Percentiles rank a stretch among this genome's conserved stretches.
These are phyloP conservation scores for Eleusine indica DNA, from an alignment of 176 grass and related monocot genomes.

Conservation along the genomic window DNA sequence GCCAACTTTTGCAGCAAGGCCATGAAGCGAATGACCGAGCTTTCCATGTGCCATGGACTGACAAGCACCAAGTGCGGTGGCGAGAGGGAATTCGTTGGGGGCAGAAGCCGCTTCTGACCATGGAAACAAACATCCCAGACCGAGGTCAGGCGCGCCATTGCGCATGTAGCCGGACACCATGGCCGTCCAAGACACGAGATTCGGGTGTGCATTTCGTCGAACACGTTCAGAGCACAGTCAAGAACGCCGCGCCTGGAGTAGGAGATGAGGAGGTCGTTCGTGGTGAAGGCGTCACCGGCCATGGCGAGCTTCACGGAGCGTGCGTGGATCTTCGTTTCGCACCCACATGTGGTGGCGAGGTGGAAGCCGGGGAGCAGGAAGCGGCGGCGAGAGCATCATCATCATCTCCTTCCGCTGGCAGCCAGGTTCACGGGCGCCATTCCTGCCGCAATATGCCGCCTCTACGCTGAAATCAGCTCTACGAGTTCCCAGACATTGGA, in stretches of 20 bases:
- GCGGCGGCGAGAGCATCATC: too few species aligned
- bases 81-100: conserved; percentile 54
- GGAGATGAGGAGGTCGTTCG: conserved; percentile 47
- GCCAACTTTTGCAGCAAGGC: conserved; percentile 38
- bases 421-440: too few species aligned
- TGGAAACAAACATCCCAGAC: conserved; percentile 25
- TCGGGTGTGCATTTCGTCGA: conserved; percentile 56
- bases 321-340: too few species aligned
- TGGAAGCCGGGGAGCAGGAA: too few species aligned
- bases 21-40: conserved; percentile 43
- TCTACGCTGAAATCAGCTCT: too few species aligned
- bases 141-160: conserved; percentile 22
- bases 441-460: too few species aligned
- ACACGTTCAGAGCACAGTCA: not conserved
- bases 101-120: conserved; percentile 39
- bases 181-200: conserved; percentile 43
- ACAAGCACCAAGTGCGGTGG: conserved; percentile 32
- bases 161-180: conserved; percentile 43
- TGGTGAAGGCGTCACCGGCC: conserved; percentile 48
- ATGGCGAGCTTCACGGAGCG: conserved; percentile 45
- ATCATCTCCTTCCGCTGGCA: too few species aligned
- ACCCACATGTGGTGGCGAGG: too few species aligned
- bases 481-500: too few species aligned
- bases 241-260: conserved; percentile 30
- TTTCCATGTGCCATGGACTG: not conserved